phyloP scores from a whole-genome alignment of 495 filamentous ascomycete genomes.

The Lophium mytilinum region DNA sequence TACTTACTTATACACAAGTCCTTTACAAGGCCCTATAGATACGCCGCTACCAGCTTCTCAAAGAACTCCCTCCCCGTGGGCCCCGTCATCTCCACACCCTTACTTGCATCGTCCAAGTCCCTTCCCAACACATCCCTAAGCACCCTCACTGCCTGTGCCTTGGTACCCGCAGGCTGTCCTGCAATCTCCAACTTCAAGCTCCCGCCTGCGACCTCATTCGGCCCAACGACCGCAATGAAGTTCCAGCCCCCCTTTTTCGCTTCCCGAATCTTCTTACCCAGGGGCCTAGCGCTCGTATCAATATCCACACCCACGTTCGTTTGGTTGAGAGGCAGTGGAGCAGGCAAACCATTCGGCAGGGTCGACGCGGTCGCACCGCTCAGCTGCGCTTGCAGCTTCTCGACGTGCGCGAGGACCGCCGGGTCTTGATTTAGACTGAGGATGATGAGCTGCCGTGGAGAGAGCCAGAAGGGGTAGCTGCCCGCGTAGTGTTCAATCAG shows the following conservation, averaged over 20 bases:
- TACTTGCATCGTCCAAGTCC: not conserved
- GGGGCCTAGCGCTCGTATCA: conserved; percentile 53
- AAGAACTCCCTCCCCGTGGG: conserved; percentile 1
- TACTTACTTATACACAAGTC: not conserved
- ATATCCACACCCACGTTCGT: conserved; percentile 56
- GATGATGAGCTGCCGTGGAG: conserved; percentile 71
- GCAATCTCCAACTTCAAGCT: conserved; percentile 6
- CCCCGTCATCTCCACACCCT: not conserved
- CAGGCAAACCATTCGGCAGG: conserved; percentile 2
- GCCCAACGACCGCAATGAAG: conserved; percentile 65
- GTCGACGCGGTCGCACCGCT: conserved; percentile 28
- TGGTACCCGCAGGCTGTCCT: conserved; percentile 7
- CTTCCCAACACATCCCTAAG: not conserved
- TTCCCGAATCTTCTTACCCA: conserved; percentile 61
- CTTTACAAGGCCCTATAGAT: conserved; percentile 1
- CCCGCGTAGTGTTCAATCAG: conserved; percentile 79
- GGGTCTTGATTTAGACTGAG: conserved; percentile 63
- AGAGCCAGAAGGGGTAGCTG: conserved; percentile 87
- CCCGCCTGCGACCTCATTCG: conserved; percentile 29
- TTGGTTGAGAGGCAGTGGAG: conserved; percentile 31
- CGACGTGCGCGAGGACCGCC: conserved; percentile 50
- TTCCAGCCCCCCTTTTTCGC: conserved; percentile 70
- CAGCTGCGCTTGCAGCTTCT: conserved; percentile 39
- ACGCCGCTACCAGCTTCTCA: conserved; percentile 1
- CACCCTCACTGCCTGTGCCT: not conserved